Evolutionary conservation across 345 rosid genomes (phyloP).

Genomic region (Garcia nutans): DNA sequence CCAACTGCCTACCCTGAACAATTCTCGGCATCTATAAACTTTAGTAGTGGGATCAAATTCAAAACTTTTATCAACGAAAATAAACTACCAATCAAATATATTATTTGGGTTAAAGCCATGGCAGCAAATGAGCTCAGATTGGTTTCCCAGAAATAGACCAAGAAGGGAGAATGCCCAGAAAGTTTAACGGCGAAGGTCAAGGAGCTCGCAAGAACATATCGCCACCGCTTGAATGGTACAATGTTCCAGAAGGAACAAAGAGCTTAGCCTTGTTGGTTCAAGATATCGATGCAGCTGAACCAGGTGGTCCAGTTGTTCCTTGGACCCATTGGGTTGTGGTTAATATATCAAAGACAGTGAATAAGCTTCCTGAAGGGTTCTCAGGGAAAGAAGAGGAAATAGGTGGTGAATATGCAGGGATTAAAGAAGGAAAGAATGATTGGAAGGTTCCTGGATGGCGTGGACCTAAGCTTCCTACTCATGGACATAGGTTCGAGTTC

Average conservation of each 20-base stretch:
- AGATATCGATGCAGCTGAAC: conserved; percentile 80
- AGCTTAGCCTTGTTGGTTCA: conserved; percentile 72
- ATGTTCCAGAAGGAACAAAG: conserved; percentile 64
- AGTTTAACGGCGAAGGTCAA: conserved; percentile 69
- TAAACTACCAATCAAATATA: neutral
- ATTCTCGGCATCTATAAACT: neutral
- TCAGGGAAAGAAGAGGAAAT: conserved; percentile 54
- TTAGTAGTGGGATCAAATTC: too few species aligned
- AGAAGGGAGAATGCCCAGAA: conserved; percentile 65
- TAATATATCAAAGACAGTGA: conserved; percentile 58
- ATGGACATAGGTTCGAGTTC: conserved; percentile 65
- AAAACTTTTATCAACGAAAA: too few species aligned
- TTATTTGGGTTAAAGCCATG: conserved; percentile 8
- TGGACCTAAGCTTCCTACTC: conserved; percentile 53
- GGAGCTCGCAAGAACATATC: conserved; percentile 57
- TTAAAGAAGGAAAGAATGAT: conserved; percentile 73
- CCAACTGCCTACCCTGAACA: neutral
- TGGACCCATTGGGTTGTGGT: conserved; percentile 80
- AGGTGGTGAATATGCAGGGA: conserved; percentile 37
- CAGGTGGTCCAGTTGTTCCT: conserved; percentile 53
- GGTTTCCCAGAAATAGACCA: conserved; percentile 53
- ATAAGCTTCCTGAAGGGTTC: conserved; percentile 72
- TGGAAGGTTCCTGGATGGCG: conserved; percentile 79
- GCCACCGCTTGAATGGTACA: conserved; percentile 73
- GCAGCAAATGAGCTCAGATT: conserved; percentile 59